Percentiles rank a stretch among this genome's conserved stretches.
phyloP scores from a whole-genome alignment of 83 land plant genomes.

The Isoetes engelmannii region DNA sequence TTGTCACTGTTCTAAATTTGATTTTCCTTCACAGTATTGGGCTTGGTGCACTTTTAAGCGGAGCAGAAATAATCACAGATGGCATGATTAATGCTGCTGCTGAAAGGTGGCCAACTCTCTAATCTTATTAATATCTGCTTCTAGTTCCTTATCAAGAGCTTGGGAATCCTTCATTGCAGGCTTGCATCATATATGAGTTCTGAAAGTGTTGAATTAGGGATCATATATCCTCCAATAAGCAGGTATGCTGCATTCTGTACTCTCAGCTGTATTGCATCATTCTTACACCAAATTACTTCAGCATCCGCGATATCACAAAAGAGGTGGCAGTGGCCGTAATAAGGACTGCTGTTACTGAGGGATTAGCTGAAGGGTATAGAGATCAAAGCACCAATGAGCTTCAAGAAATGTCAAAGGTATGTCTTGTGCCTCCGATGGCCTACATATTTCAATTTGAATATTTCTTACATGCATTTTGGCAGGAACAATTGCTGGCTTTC shows the following conservation, averaged over 20 bases:
- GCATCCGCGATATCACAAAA: constrained; percentile 90
- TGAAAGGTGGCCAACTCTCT: constrained; percentile 52
- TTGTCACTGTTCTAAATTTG: not conserved
- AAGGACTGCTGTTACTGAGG: constrained; percentile 81
- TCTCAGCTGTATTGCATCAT: not conserved
- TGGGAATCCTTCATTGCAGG: constrained; percentile 24
- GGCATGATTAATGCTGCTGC: constrained; percentile 98
- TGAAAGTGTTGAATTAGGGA: constrained; percentile 65
- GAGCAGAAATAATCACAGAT: constrained; percentile 75
- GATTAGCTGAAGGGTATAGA: constrained; percentile 83
- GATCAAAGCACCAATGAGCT: constrained; percentile 75
- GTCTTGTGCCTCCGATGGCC: not conserved
- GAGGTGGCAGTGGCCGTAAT: constrained; percentile 83
- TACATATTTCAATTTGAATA: not conserved
- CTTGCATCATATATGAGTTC: constrained; percentile 86
- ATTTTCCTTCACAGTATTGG: constrained; percentile 60
- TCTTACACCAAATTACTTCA: constrained; percentile 14
- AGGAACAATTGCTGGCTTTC: constrained; percentile 56
- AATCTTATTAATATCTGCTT: not conserved
- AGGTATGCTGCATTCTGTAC: constrained; percentile 34
- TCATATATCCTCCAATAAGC: constrained; percentile 79
- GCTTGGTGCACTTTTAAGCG: constrained; percentile 90
- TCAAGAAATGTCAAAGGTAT: constrained; percentile 47
- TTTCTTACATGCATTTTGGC: constrained; percentile 12
- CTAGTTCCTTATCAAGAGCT: not conserved